Base-by-base conservation (phyloP, 2,329 filamentous ascomycete species). In the Fusarium pilosicola region DNA sequence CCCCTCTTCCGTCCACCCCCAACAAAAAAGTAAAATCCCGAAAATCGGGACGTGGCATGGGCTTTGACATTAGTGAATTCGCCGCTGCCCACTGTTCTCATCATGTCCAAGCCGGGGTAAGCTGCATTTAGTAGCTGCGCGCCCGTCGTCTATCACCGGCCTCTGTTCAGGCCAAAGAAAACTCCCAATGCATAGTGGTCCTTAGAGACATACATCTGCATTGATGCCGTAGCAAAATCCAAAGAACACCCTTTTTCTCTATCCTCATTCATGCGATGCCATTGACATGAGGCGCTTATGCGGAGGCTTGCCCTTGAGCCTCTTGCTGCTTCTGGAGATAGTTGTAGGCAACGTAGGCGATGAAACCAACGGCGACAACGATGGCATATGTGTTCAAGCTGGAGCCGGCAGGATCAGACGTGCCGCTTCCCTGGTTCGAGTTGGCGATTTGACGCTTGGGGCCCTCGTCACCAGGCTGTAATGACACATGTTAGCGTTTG, bases 321-420 rank as follows among this genome's bases (percentile, higher is more conserved):
- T 77, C 65, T 78, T 87, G 84, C 82, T 87, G 85, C 65, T 77
- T 75, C 86, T 96, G 91, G 78, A 97, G 83, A 87, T 96, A 97
- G 84, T 95, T 92, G 88, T 96, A 98, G 79, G 89, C 93, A 78
- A 89, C 89, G 86, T 94, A 98, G 73, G 94, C 94, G 71, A 90
- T 83, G 55, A 90, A 87, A 76, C 92, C 95, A 78, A 94, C 94
- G 75, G 96, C 81, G 76, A 97, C 86, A 78, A 98, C 83, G 77
- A 97, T 78, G 68, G 91, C 93, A 86, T 98, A 98, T 77, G 97
- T 87, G 69, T 92, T 93, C 75, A 97, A 86, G 79, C 95, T 94
- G 68, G 95, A 77, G 76, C 92, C 89, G 60, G 88, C 83, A 22
- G 67, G 64, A 56, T 85, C 84, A 65, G 84, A 80, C 74, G 84